phyloP scores from a whole-genome alignment of 768 basidiomycete genomes.

The Auricularia auricula-judae region DNA sequence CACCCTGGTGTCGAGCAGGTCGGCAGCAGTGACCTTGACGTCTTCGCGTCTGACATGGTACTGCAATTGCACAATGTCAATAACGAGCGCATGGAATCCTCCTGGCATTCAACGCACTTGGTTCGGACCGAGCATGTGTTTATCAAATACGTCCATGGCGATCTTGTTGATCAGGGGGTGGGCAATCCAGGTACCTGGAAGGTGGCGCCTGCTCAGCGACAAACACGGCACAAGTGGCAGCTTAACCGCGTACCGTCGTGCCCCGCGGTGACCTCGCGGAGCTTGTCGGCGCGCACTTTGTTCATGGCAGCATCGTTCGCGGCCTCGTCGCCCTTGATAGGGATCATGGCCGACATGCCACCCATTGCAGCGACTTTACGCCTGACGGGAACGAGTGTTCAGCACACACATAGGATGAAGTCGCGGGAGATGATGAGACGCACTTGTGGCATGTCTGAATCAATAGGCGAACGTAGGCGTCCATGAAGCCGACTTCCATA shows the following conservation, averaged over 20 bases:
- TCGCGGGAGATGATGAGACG: slow-evolving; percentile 11
- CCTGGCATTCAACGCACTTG: slow-evolving; percentile 42
- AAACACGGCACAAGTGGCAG: neutral
- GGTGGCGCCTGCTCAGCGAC: neutral
- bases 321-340: slow-evolving; percentile 87
- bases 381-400: slow-evolving; percentile 25
- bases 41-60: slow-evolving; percentile 91
- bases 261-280: slow-evolving; percentile 89
- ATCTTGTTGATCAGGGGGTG: slow-evolving; percentile 92
- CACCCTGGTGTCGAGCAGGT: slow-evolving; percentile 72
- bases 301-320: slow-evolving; percentile 91
- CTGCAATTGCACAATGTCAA: slow-evolving; percentile 24
- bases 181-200: slow-evolving; percentile 76
- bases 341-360: slow-evolving; percentile 99
- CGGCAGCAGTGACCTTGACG: slow-evolving; percentile 77
- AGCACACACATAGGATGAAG: neutral
- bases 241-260: slow-evolving; percentile 49
- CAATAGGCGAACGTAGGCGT: slow-evolving; percentile 86
- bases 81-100: neutral
- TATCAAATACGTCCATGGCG: slow-evolving; percentile 81
- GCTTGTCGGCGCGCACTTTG: slow-evolving; percentile 90
- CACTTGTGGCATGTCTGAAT: slow-evolving; percentile 98
- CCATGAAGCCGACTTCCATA: slow-evolving; percentile 98
- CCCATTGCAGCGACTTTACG: slow-evolving; percentile 99
- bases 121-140: slow-evolving; percentile 94